Evolutionary conservation across 2,329 filamentous ascomycete species (phyloP), one percentile per base, ranked within the genome.

Genomic region (Colletotrichum tanaceti): DNA sequence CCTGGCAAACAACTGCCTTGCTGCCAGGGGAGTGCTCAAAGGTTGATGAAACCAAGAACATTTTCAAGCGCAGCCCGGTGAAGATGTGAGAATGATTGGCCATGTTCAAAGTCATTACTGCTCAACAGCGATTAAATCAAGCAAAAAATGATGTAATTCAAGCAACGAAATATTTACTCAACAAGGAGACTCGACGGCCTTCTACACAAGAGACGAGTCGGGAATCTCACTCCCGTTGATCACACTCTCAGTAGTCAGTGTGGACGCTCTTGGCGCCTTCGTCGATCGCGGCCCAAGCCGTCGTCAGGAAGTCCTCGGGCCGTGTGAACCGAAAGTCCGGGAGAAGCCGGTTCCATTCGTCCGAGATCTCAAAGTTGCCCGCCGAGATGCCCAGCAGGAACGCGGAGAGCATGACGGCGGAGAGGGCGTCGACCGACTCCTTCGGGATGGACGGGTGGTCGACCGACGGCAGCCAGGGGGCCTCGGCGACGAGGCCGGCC

Each of bases 301-400:
- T 73, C 0, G 55, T 72, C 13, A 85, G 68, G 69, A 84, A 84
- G 11, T 80, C 79, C 62, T 84, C 81, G 1, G 76, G 73, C 10
- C 72, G 63, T 2, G 74, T 79, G 57, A 85, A 85, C 63, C 79
- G 63, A 46, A 81, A 82, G 24, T 84, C 80, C 0, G 83, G 82
- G 38, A 83, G 77, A 20, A 82, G 72, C 58, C 76, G 68, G 68
- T 86, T 86, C 76, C 78, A 84, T 68, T 84, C 81, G 43, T 79
- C 78, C 18, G 80, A 78, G 1, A 82, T 77, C 62, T 77, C 74
- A 76, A 79, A 82, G 4, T 72, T 73, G 0, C 80, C 81, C 2
- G 44, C 41, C 4, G 32, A 24, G 2, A 78, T 75, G 5, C 76
- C 80, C 22, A 77, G 59, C 6, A 85, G 72, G 38, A 81, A 77